Conservation (phyloP, 306 rosid species). For the Adenanthera pavonina region DNA sequence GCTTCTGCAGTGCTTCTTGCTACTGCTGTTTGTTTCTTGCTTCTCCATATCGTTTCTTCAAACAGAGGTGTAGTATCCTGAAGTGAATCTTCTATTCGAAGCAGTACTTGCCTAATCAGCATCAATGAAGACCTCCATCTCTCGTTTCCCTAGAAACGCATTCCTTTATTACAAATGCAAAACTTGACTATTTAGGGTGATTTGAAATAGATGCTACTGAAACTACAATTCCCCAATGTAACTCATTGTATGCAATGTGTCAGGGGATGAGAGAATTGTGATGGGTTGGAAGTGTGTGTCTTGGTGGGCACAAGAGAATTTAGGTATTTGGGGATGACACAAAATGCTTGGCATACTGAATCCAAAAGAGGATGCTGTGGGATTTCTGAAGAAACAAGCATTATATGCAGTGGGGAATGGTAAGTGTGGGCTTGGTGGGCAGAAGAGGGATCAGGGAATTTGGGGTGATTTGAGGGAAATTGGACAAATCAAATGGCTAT, state of each 20-base stretch:
- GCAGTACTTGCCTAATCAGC: background rate
- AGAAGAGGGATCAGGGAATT: background rate
- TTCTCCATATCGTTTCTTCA: background rate
- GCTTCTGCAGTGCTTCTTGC: background rate
- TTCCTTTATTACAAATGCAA: background rate
- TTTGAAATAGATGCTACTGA: background rate
- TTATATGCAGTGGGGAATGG: background rate
- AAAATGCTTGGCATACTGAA: background rate
- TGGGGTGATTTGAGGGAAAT: background rate
- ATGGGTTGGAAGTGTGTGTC: background rate
- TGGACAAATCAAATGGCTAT: background rate
- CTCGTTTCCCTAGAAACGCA: background rate
- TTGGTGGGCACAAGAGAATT: background rate
- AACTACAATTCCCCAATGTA: background rate
- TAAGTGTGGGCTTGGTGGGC: background rate
- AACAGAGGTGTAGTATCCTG: background rate
- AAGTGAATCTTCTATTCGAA: background rate
- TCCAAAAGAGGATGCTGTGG: background rate
- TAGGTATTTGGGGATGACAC: background rate
- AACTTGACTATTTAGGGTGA: background rate
- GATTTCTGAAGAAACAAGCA: background rate
- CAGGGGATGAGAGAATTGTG: background rate
- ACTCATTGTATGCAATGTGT: background rate
- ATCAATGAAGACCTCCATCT: background rate
- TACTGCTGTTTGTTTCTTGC: background rate